A percentile compares a stretch with the other conserved stretches of the same genome.
Evolutionary conservation across 768 basidiomycete species (phyloP).

Genomic region (Dacryopinax spathularia): DNA sequence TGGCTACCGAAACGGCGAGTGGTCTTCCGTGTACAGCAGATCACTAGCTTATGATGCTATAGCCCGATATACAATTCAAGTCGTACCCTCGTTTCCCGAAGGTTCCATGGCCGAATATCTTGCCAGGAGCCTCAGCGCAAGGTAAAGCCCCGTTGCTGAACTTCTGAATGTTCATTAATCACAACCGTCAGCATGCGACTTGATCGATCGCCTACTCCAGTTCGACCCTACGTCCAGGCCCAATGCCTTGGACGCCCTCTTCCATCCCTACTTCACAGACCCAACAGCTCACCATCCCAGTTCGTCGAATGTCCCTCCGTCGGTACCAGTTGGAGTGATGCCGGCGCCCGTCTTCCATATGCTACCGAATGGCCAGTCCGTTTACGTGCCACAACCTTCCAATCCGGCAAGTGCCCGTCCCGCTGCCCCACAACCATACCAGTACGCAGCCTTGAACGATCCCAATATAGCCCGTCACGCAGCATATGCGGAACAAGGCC

Average conservation of each 20-base stretch:
- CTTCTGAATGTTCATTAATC: neutral
- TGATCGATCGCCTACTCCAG: slow-evolving; percentile 86
- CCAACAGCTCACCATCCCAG: slow-evolving; percentile 29
- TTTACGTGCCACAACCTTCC: neutral
- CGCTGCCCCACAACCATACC: slow-evolving; percentile 8
- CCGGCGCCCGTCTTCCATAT: slow-evolving; percentile 49
- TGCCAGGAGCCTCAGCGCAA: slow-evolving; percentile 74
- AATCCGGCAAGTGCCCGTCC: slow-evolving; percentile 37
- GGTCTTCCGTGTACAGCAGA: neutral
- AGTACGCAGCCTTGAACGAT: slow-evolving; percentile 4
- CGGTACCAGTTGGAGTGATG: slow-evolving; percentile 42
- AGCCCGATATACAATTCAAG: slow-evolving; percentile 75
- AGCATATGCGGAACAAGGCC: slow-evolving; percentile 13
- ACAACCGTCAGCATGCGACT: slow-evolving; percentile 53
- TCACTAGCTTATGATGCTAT: slow-evolving; percentile 6
- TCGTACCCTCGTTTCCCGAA: slow-evolving; percentile 79
- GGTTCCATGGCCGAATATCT: slow-evolving; percentile 61
- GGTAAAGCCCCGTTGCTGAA: slow-evolving; percentile 31
- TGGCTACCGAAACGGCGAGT: slow-evolving; percentile 75
- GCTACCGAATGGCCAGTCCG: neutral
- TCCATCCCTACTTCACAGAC: slow-evolving; percentile 78
- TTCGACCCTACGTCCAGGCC: slow-evolving; percentile 90
- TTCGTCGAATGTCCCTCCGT: slow-evolving; percentile 19
- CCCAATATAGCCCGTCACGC: slow-evolving; percentile 9
- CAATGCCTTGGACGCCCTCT: slow-evolving; percentile 79